Conservation (phyloP, 2,329 filamentous ascomycete genomes). For the Plenodomus tracheiphilus region DNA sequence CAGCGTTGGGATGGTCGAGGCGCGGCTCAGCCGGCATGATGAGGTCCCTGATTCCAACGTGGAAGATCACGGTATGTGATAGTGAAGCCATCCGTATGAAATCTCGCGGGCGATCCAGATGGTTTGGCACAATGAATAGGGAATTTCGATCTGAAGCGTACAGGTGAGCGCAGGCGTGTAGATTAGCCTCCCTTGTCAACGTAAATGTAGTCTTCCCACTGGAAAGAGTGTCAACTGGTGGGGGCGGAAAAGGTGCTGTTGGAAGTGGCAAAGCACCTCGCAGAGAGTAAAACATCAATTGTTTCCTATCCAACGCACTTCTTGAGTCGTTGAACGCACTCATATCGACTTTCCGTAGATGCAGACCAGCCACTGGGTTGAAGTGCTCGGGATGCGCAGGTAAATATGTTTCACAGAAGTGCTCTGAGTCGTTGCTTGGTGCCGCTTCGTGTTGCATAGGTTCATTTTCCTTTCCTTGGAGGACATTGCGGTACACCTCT, state of each 20-base stretch:
- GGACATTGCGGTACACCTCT: slow-evolving; percentile 37
- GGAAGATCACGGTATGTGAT: slow-evolving; percentile 40
- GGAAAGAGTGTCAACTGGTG: no score
- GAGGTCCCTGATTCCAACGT: slow-evolving; percentile 33
- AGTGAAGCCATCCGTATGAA: slow-evolving; percentile 37
- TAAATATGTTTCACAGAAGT: slow-evolving; percentile 35
- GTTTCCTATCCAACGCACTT: slow-evolving; percentile 39
- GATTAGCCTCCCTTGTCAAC: slow-evolving; percentile 46
- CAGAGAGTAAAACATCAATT: slow-evolving; percentile 40
- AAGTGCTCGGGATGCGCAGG: slow-evolving; percentile 40
- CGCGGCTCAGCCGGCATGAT: slow-evolving; percentile 28
- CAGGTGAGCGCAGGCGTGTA: slow-evolving; percentile 61
- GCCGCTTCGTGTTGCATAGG: slow-evolving; percentile 28
- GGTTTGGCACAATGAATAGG: slow-evolving; percentile 56
- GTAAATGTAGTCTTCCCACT: slow-evolving; percentile 4
- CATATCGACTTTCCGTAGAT: slow-evolving; percentile 60
- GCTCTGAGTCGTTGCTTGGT: slow-evolving; percentile 25
- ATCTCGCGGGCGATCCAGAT: slow-evolving; percentile 33
- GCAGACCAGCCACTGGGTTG: slow-evolving; percentile 50
- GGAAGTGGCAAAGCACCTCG: slow-evolving; percentile 39
- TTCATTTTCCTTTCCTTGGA: slow-evolving; percentile 39
- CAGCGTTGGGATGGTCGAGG: slow-evolving; percentile 24
- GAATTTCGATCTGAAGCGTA: slow-evolving; percentile 62
- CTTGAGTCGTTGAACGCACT: slow-evolving; percentile 48
- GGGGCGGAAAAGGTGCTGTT: slow-evolving; percentile 26